Percentiles rank a stretch among this genome's conserved stretches.
These are phyloP conservation scores for Arthrinium puccinioides DNA, from an alignment of 2,329 filamentous ascomycete genomes.

Conservation along the genomic window DNA sequence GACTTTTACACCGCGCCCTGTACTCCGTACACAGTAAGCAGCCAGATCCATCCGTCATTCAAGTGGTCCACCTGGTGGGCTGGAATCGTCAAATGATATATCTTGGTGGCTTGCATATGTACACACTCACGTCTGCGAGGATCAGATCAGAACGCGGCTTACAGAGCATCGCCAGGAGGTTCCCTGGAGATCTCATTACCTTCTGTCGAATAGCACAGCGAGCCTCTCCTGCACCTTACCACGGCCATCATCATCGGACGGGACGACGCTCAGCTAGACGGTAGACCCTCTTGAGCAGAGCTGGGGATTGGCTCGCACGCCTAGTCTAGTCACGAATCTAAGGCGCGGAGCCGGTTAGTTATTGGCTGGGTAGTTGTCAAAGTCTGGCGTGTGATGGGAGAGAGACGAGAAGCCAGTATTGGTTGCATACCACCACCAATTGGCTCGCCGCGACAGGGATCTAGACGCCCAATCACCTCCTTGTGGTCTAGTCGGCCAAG, in stretches of 20 bases:
- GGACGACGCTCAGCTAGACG: too few relatives aligned
- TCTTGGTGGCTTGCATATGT: too few relatives aligned
- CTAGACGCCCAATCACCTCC: constrained; percentile 31
- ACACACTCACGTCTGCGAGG: background rate
- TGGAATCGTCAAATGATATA: too few relatives aligned
- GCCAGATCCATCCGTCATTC: too few relatives aligned
- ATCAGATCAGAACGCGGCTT: too few relatives aligned
- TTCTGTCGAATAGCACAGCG: background rate
- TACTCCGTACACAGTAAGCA: too few relatives aligned
- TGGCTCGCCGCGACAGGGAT: constrained; percentile 24
- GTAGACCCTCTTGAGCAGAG: constrained; percentile 4
- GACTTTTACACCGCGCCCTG: too few relatives aligned
- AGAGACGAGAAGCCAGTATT: constrained; percentile 21
- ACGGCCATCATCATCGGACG: background rate
- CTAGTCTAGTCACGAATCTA: constrained; percentile 15
- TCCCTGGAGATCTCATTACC: background rate
- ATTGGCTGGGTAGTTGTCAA: constrained; percentile 15
- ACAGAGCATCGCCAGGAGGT: background rate
- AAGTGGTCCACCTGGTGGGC: too few relatives aligned
- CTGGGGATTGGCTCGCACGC: constrained; percentile 6
- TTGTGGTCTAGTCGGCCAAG: constrained; percentile 22
- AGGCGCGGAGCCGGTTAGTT: too few relatives aligned
- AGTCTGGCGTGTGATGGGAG: constrained; percentile 21
- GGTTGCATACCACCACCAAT: constrained; percentile 19
- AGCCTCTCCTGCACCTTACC: background rate